Evolutionary conservation across 495 filamentous ascomycete genomes (phyloP), one percentile per base, ranked within the genome.

Genomic region (Lasiosphaeriaceae sp.): DNA sequence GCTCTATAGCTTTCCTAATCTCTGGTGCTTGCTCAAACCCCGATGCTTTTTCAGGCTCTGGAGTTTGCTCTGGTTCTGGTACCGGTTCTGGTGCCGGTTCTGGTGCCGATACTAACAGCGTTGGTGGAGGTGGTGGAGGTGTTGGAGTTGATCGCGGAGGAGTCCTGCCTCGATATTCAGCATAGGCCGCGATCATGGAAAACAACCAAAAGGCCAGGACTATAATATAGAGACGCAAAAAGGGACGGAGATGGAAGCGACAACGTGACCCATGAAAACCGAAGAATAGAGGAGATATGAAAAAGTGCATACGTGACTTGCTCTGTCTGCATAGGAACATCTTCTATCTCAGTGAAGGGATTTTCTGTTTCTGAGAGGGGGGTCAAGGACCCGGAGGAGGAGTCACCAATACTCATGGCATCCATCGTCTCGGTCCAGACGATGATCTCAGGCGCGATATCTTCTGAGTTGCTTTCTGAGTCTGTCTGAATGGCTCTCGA

Each of bases 391-490:
- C 47, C 56, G 31, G 54, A 51, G 8, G 55, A 56, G 37, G 44
- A 47, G 14, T 63, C 67, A 17, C 9, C 26, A 31, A 62, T 35
- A 24, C 24, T 49, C 66, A 68, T 63, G 23, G 29, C 47, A 21
- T 71, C 61, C 69, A 71, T 71, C 4, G 65, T 56, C 20, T 62
- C 71, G 11, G 70, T 74, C 64, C 71, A 67, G 26, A 73, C 71
- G 5, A 73, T 59, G 19, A 74, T 74, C 57, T 74, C 71, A 8
- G 66, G 59, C 14, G 68, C 68, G 29, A 74, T 71, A 20, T 69
- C 57, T 31, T 71, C 68, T 6, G 46, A 43, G 17, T n/a, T 41
- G 47, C 47, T 31, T 34, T 22, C n/a, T 31, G 47, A 34, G 24
- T 49, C 23, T 14, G 14, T 21, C 2, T 22, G 14, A 16, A 23